phyloP scores from a whole-genome alignment of 768 basidiomycete species.

The Suillus tomentosus region DNA sequence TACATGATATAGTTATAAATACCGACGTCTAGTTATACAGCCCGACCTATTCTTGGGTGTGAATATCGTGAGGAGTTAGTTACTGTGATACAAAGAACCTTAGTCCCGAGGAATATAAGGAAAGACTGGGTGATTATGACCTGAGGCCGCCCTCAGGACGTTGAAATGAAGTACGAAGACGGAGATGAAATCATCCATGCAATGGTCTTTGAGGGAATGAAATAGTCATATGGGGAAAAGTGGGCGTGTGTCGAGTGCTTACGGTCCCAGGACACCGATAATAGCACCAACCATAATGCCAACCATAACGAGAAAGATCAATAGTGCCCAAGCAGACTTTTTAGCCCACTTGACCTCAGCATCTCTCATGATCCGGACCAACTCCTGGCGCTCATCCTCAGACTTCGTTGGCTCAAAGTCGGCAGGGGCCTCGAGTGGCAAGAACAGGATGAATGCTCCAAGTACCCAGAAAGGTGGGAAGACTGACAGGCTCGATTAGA shows the following conservation, averaged over 20 bases:
- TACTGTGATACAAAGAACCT: slow-evolving; percentile 9
- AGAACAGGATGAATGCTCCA: slow-evolving; percentile 41
- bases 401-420: slow-evolving; percentile 36
- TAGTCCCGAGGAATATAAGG: background rate
- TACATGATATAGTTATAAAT: slow-evolving; percentile 17
- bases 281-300: slow-evolving; percentile 11
- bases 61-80: background rate
- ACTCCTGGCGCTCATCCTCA: slow-evolving; percentile 33
- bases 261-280: slow-evolving; percentile 13
- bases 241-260: background rate
- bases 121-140: slow-evolving; percentile 2
- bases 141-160: slow-evolving; percentile 2
- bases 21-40: slow-evolving; percentile 13
- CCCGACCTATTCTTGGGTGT: background rate
- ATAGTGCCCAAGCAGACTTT: slow-evolving; percentile 29
- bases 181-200: slow-evolving; percentile 6
- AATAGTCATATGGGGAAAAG: background rate
- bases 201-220: background rate
- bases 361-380: slow-evolving; percentile 35
- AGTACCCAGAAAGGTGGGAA: slow-evolving; percentile 53
- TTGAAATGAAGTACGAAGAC: slow-evolving; percentile 6
- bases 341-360: slow-evolving; percentile 45
- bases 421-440: slow-evolving; percentile 40
- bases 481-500: slow-evolving; percentile 31
- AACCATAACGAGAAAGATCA: slow-evolving; percentile 12